Base-by-base conservation (phyloP, 257 asterid genomes). In the Ajuga chamaepitys region DNA sequence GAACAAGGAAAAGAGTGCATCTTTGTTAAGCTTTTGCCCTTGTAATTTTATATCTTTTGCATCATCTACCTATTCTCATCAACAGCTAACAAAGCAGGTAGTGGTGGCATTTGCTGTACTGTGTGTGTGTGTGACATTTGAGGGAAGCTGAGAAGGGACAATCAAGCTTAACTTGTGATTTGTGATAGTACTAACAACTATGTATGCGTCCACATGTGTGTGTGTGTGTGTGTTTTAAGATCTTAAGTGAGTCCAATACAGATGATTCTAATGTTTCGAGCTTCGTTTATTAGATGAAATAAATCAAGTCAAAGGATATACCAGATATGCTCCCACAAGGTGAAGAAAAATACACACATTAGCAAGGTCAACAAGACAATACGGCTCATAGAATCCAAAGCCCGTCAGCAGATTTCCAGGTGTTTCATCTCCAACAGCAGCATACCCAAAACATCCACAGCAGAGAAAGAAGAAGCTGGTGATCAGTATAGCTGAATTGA, bases 361-460 rank as follows among this genome's bases (percentile, higher is more conserved):
- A 20, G 94, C 95, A 14, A 85, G 10, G 55, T 85, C 87, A 17
- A 88, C 80, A 1, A 88, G 91, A 94, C 96, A 88, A 64, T 70
- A 88, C 0, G 95, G 95, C 59, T 88, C 90, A 2, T 81, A 83
- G 77, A 88, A 88, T 67, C 90, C 90, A 20, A 86, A 86, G 7
- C 96, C 96, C 0, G 89, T 83, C 71, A 85, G 68, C 66, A 88
- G 83, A 68, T 88, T 88, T 45, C 94, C 89, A 0, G 91, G 96
- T 32, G 87, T 76, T 46, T 80, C 66, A 52, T 66, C 48, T 6
- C 94, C 96, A 10, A 88, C 83, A 22, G 96, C 89, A 44, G 94
- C 96, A 75, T 88, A 88, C 21, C 94, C 96, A 4, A 83, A 83
- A 61, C 87, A 77, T 51, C 89, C 93, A 41, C 89, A 85, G 45